Conservation (phyloP, 345 rosid genomes). For the Orychophragmus violaceus region DNA sequence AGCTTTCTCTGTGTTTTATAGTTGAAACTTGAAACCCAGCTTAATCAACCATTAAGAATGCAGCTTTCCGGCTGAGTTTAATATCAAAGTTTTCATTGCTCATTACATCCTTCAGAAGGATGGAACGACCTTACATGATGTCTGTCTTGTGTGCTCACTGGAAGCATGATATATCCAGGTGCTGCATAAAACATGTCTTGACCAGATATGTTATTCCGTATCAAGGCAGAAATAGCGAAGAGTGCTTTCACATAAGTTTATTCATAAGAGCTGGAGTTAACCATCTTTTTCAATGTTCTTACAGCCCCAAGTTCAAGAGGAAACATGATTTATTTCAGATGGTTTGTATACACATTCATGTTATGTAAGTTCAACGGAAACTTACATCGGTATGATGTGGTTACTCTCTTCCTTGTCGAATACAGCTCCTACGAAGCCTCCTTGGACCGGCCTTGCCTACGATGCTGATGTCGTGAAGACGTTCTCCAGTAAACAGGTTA, state of each 20-base stretch:
- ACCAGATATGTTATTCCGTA: conserved; percentile 58
- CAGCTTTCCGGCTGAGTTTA: conserved; percentile 67
- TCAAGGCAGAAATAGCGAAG: conserved; percentile 76
- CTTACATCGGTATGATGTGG: conserved; percentile 56
- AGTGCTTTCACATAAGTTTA: conserved; percentile 85
- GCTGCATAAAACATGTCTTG: conserved; percentile 66
- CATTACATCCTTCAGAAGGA: conserved; percentile 48
- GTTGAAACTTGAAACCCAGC: conserved; percentile 51
- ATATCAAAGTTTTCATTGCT: conserved; percentile 49
- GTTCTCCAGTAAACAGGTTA: conserved; percentile 63
- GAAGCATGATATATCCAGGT: conserved; percentile 76
- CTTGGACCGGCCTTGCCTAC: conserved; percentile 55
- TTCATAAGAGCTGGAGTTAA: too few relatives aligned
- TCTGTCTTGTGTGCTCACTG: conserved; percentile 39
- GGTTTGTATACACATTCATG: too few relatives aligned
- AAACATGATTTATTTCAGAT: too few relatives aligned
- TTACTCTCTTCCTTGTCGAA: conserved; percentile 53
- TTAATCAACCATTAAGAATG: conserved; percentile 64
- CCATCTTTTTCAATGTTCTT: conserved; percentile 55
- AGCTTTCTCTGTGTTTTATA: too few relatives aligned
- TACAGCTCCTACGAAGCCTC: conserved; percentile 64
- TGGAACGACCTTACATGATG: neutral
- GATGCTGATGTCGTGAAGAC: conserved; percentile 59
- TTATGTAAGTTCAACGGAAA: too few relatives aligned
- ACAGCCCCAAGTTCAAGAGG: conserved; percentile 70